Percentiles rank a stretch among this genome's conserved stretches.
These are phyloP conservation scores for Penicillium steckii DNA, from an alignment of 495 filamentous ascomycete genomes.

Conservation along the genomic window DNA sequence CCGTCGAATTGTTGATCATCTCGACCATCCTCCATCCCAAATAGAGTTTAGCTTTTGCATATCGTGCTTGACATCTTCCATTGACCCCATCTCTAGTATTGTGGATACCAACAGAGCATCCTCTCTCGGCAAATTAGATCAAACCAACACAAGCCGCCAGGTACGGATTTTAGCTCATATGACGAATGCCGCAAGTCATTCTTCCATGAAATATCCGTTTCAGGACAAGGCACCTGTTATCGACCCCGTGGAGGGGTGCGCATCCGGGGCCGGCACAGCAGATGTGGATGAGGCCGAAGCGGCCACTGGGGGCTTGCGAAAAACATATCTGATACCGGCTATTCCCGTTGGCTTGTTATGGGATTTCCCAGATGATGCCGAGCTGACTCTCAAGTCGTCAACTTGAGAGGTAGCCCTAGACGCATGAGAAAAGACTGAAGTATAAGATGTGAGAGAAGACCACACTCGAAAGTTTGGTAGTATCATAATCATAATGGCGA, in stretches of 20 bases:
- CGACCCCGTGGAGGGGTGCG: conserved; percentile 8
- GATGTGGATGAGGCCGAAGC: not conserved
- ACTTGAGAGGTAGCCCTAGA: too few relatives aligned
- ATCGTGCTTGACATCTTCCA: conserved; percentile 32
- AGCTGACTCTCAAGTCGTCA: not conserved
- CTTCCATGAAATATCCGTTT: not conserved
- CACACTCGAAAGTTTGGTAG: too few relatives aligned
- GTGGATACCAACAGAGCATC: conserved; percentile 19
- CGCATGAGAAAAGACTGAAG: too few relatives aligned
- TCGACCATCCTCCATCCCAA: conserved; percentile 12
- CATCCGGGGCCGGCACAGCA: conserved; percentile 9
- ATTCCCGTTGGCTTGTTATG: not conserved
- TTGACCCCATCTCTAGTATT: not conserved
- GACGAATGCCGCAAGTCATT: conserved; percentile 21
- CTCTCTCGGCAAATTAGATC: conserved; percentile 27
- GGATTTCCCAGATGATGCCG: not conserved
- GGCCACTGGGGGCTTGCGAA: too few relatives aligned
- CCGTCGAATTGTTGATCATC: conserved; percentile 20
- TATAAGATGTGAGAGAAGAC: too few relatives aligned
- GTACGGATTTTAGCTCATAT: conserved; percentile 20
- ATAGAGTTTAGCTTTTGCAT: conserved; percentile 31
- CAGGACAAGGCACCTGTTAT: conserved; percentile 15
- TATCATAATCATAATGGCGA: not conserved
- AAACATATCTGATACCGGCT: not conserved
- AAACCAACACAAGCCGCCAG: conserved; percentile 32